A percentile compares a stretch with the other conserved stretches of the same genome.
Evolutionary conservation across 768 basidiomycete species (phyloP).

Genomic region (Suillus subluteus): DNA sequence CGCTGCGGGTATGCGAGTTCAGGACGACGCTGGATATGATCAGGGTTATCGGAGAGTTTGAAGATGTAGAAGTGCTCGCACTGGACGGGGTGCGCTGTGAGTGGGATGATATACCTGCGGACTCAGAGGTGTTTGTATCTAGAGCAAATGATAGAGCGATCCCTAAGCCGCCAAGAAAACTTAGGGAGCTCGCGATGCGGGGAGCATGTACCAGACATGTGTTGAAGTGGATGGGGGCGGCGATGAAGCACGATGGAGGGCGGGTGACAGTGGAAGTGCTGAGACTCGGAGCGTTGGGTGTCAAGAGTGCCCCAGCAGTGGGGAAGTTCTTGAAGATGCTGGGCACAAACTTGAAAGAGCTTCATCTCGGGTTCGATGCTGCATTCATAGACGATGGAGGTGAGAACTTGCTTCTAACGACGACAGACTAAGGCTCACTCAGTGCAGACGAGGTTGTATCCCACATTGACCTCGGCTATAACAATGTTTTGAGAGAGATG

Average conservation of each 20-base stretch:
- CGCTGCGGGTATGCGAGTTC: conserved; percentile 30
- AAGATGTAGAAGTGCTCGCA: conserved; percentile 29
- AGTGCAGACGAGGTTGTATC: conserved; percentile 27
- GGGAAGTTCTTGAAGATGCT: conserved; percentile 29
- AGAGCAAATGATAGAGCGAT: conserved; percentile 1
- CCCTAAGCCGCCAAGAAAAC: conserved; percentile 21
- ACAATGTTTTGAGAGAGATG: conserved; percentile 29
- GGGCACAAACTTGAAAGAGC: conserved; percentile 27
- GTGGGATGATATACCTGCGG: conserved; percentile 3
- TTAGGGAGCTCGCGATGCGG: conserved; percentile 33
- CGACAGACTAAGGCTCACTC: conserved; percentile 14
- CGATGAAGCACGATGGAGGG: conserved; percentile 17
- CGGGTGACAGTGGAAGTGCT: conserved; percentile 12
- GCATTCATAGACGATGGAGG: conserved; percentile 35
- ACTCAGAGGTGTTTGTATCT: conserved; percentile 9
- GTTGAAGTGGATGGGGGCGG: conserved; percentile 33
- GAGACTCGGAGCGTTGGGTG: conserved; percentile 32
- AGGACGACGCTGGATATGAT: conserved; percentile 32
- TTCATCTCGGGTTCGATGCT: conserved; percentile 33
- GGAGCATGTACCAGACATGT: conserved; percentile 26
- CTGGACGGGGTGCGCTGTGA: conserved; percentile 34
- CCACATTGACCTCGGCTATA: conserved; percentile 31
- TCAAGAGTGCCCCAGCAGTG: conserved; percentile 28
- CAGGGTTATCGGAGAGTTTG: conserved; percentile 30
- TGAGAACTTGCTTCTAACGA: conserved; percentile 18